phyloP scores from a whole-genome alignment of 176 grass and related monocot genomes.

The Carex cristatella region DNA sequence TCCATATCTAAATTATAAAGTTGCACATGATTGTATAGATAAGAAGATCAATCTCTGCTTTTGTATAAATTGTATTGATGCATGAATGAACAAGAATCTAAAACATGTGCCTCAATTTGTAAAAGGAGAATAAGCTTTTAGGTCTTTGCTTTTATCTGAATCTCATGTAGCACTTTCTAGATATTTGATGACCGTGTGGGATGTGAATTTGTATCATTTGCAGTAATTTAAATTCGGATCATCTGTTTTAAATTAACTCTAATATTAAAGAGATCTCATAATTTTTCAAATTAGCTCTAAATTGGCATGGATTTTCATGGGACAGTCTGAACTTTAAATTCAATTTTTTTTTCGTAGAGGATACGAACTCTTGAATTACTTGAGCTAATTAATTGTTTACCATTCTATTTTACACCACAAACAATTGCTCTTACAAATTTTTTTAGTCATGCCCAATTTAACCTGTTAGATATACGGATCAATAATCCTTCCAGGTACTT shows the following conservation, averaged over 20 bases:
- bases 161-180: background rate
- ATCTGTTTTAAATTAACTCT: too few relatives aligned
- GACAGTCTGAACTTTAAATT: too few relatives aligned
- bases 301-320: too few relatives aligned
- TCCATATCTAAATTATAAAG: background rate
- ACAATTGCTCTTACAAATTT: background rate
- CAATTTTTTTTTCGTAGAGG: too few relatives aligned
- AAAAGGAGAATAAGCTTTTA: background rate
- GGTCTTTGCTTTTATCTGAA: background rate
- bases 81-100: background rate
- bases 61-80: background rate
- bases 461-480: background rate
- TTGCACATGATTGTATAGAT: background rate
- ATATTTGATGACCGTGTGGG: background rate
- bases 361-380: background rate
- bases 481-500: too few relatives aligned
- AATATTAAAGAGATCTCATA: too few relatives aligned
- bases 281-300: too few relatives aligned
- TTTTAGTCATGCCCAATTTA: background rate
- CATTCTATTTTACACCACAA: background rate
- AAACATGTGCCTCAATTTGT: background rate
- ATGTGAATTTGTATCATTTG: background rate
- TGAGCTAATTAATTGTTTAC: background rate
- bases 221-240: too few relatives aligned
- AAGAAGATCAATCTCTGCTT: background rate